Conservation (phyloP, 2,329 filamentous ascomycete genomes). For the Lachnellula arida region DNA sequence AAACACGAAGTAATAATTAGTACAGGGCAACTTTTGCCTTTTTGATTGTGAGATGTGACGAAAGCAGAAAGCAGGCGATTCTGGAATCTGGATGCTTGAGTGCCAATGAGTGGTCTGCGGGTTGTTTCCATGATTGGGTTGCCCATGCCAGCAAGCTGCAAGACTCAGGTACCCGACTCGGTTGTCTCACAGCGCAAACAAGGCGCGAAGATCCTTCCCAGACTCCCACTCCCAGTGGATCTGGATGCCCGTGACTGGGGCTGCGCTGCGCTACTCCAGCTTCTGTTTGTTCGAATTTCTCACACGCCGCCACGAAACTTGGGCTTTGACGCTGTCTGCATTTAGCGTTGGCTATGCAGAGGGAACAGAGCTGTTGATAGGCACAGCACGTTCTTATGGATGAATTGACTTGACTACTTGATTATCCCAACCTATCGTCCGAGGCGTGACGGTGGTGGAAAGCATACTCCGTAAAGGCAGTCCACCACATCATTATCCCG, state of each 20-base stretch:
- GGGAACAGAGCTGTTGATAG: neutral
- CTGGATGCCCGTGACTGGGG: slow-evolving; percentile 9
- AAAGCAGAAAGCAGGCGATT: neutral
- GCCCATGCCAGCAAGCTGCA: slow-evolving; percentile 6
- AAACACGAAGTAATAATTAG: neutral
- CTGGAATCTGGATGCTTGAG: slow-evolving; percentile 1
- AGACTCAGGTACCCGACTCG: slow-evolving; percentile 20
- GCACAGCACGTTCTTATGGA: neutral
- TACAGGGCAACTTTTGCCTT: neutral
- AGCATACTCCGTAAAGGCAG: neutral
- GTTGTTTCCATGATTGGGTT: neutral
- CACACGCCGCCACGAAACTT: neutral
- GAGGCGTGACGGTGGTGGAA: too few species aligned
- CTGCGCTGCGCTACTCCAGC: neutral
- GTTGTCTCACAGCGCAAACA: slow-evolving; percentile 13
- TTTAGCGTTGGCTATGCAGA: neutral
- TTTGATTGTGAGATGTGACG: slow-evolving; percentile 10
- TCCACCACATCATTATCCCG: neutral
- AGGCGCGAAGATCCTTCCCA: neutral
- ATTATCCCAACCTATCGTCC: neutral
- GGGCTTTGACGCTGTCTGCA: neutral
- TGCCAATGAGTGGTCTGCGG: neutral
- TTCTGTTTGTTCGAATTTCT: neutral
- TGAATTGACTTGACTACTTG: neutral
- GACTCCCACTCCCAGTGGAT: neutral